Evolutionary conservation across 129 eudicot species (phyloP).

Genomic region (Chrysanthemum seticuspe): DNA sequence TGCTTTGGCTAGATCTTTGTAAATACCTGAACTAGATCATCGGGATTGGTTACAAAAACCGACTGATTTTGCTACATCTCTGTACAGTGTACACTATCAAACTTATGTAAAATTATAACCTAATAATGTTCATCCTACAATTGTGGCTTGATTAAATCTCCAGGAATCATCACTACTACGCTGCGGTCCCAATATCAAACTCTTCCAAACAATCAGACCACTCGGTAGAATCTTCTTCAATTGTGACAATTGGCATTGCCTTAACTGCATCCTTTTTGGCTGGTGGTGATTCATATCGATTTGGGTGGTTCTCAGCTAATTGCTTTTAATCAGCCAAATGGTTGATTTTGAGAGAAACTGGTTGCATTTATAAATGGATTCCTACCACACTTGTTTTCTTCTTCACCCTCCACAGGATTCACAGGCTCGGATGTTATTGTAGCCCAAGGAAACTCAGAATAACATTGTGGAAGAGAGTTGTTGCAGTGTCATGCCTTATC

Average conservation of each 20-base stretch:
- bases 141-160: no score
- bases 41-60: no score
- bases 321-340: slow-evolving; percentile 22
- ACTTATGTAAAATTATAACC: no score
- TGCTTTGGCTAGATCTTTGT: no score
- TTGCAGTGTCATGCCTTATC: slow-evolving; percentile 50
- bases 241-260: slow-evolving; percentile 47
- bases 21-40: no score
- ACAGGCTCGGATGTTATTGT: slow-evolving; percentile 41
- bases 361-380: slow-evolving; percentile 24
- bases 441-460: slow-evolving; percentile 32
- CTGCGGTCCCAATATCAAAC: slow-evolving; percentile 45
- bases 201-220: slow-evolving; percentile 66
- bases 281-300: slow-evolving; percentile 71
- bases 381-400: slow-evolving; percentile 3
- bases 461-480: slow-evolving; percentile 51
- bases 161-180: neutral
- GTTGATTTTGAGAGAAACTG: slow-evolving; percentile 21
- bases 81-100: no score
- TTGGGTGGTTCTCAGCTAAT: slow-evolving; percentile 59
- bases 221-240: slow-evolving; percentile 40
- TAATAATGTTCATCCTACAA: no score
- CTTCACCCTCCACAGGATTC: slow-evolving; percentile 16
- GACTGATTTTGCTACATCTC: no score
- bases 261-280: slow-evolving; percentile 53